Conservation (phyloP, 2,329 filamentous ascomycete species). For the Aureobasidium lini region DNA sequence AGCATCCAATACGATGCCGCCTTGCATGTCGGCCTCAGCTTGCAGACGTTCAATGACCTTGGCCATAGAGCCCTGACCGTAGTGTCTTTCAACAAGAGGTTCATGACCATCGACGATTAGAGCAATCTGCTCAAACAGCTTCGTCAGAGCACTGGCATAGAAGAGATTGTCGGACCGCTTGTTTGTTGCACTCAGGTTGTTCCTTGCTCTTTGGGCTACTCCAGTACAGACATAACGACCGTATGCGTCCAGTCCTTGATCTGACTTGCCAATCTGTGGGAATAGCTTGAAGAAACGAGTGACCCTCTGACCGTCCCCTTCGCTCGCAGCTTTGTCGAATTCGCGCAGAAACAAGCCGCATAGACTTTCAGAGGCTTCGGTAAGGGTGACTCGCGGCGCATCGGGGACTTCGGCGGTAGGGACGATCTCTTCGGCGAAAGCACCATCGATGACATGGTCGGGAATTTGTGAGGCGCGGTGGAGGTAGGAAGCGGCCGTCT, state of each 20-base stretch:
- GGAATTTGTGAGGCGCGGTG: slow-evolving; percentile 76
- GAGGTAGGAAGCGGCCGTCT: slow-evolving; percentile 86
- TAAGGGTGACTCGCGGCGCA: slow-evolving; percentile 75
- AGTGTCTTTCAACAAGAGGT: slow-evolving; percentile 84
- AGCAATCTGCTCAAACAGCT: slow-evolving; percentile 93
- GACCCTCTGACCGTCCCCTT: slow-evolving; percentile 80
- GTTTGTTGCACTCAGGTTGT: slow-evolving; percentile 63
- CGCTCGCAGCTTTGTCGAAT: slow-evolving; percentile 84
- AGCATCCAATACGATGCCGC: slow-evolving; percentile 88
- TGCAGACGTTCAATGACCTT: slow-evolving; percentile 89
- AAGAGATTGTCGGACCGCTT: slow-evolving; percentile 73
- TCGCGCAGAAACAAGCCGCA: slow-evolving; percentile 87
- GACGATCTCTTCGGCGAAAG: slow-evolving; percentile 86
- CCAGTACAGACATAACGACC: slow-evolving; percentile 94
- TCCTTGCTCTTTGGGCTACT: slow-evolving; percentile 74
- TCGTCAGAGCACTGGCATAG: slow-evolving; percentile 83
- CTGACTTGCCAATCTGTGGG: slow-evolving; percentile 80
- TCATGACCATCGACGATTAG: slow-evolving; percentile 93
- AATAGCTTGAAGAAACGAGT: slow-evolving; percentile 98
- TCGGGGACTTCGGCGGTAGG: slow-evolving; percentile 95
- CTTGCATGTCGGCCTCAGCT: slow-evolving; percentile 91
- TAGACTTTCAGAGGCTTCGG: slow-evolving; percentile 79
- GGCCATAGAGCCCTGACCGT: slow-evolving; percentile 86
- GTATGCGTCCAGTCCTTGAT: slow-evolving; percentile 89
- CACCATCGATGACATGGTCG: slow-evolving; percentile 67